Evolutionary conservation across 2,329 filamentous ascomycete genomes (phyloP), one percentile per base, ranked within the genome.

Genomic region (Dothideomycetes sp.): DNA sequence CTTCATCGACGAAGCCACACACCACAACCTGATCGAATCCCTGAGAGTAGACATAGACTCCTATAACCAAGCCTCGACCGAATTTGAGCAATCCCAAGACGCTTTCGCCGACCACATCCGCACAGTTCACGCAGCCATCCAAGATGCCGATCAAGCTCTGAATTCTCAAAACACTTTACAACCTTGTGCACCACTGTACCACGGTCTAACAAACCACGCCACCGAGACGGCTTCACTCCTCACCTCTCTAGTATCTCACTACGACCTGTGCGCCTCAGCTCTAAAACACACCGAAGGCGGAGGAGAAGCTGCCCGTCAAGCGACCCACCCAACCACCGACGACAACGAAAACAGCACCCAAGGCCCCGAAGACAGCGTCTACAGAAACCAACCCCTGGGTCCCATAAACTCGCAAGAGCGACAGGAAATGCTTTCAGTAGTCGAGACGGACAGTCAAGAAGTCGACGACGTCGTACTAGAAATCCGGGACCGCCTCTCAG

Each of bases 191-290:
- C 51, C 55, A 8, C 55, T 71, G 27, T 71, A 73, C 47, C 63
- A 63, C 38, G 56, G 60, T 3, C 70, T 94, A 24, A 78, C 88
- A 48, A 70, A 70, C 11, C 79, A 89, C 50, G 88, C 88, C 0
- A 79, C 84, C 47, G 78, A 80, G 52, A 89, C 93, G 78, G 89
- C 88, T 4, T 72, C 80, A 43, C 72, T 86, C 4, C 74, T 96
- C 2, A 76, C 85, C 43, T 86, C 82, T 1, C 68, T 96, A 4
- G 87, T 86, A 6, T 76, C 74, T 18, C 89, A 96, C 62, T 95
- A 94, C 57, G 89, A 96, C 59, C 76, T 94, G 49, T 95, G 89
- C 59, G 84, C 94, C 11, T 89, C 82, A 1, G 89, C 89, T 1
- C 81, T 95, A 30, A 84, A 87, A 45, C 86, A 89, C 36, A 95